phyloP scores from a whole-genome alignment of 2,329 filamentous ascomycete genomes.

The Colletotrichum sojae region DNA sequence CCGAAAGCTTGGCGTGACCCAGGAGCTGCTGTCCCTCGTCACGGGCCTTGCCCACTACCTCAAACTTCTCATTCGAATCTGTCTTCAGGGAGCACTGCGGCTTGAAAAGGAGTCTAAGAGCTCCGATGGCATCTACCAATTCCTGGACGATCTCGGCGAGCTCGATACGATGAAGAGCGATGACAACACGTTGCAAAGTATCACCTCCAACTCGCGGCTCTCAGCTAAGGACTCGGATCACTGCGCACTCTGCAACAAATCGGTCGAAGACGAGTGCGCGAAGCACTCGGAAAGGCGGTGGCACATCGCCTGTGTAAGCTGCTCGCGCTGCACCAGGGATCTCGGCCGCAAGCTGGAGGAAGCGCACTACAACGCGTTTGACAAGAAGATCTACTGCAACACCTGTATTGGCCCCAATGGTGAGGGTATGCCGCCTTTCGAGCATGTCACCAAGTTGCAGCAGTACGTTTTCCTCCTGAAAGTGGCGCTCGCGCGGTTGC shows the following conservation, averaged over 20 bases:
- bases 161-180: slow-evolving; percentile 84
- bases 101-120: slow-evolving; percentile 87
- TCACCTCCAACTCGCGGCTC: slow-evolving; percentile 74
- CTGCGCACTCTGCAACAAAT: slow-evolving; percentile 84
- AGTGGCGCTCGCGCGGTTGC: slow-evolving; percentile 89
- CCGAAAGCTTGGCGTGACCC: slow-evolving; percentile 93
- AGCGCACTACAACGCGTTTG: slow-evolving; percentile 78
- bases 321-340: slow-evolving; percentile 75
- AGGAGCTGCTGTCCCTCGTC: slow-evolving; percentile 97
- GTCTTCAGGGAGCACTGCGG: slow-evolving; percentile 91
- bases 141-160: slow-evolving; percentile 86
- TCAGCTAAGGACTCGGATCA: slow-evolving; percentile 87
- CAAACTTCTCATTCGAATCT: slow-evolving; percentile 97
- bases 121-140: slow-evolving; percentile 82
- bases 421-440: slow-evolving; percentile 70
- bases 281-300: slow-evolving; percentile 82
- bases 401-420: slow-evolving; percentile 73
- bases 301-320: slow-evolving; percentile 87
- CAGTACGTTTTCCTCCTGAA: slow-evolving; percentile 95
- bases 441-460: slow-evolving; percentile 85
- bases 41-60: slow-evolving; percentile 97
- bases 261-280: slow-evolving; percentile 95
- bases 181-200: slow-evolving; percentile 77
- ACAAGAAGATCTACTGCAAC: slow-evolving; percentile 79
- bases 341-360: slow-evolving; percentile 78